A percentile compares a stretch with the other conserved stretches of the same genome.
Evolutionary conservation across 176 grass and related monocot species (phyloP).

Genomic region (Hyparrhenia diplandra): DNA sequence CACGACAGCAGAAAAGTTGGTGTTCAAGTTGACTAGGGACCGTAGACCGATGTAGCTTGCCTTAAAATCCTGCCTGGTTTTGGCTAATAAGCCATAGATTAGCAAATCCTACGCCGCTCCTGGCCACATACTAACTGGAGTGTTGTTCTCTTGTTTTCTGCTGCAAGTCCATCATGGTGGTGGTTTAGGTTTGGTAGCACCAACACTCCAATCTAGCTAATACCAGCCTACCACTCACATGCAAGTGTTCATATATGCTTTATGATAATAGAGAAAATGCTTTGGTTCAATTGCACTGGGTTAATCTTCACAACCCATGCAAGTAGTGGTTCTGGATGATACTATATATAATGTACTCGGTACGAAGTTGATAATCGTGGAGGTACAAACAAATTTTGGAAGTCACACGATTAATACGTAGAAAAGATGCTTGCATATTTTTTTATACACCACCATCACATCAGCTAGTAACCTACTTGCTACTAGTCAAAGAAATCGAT

Average conservation of each 20-base stretch:
- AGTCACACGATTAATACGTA: background rate
- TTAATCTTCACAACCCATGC: background rate
- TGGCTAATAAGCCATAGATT: conserved; percentile 25
- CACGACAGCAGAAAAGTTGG: conserved; percentile 14
- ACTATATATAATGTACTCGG: too few species aligned
- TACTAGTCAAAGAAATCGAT: conserved; percentile 29
- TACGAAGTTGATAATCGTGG: background rate
- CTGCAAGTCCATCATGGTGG: background rate
- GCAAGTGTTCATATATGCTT: background rate
- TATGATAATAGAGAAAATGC: background rate
- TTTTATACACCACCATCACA: background rate
- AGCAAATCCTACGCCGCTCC: background rate
- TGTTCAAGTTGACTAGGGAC: conserved; percentile 9
- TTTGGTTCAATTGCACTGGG: conserved; percentile 1
- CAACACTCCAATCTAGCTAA: background rate
- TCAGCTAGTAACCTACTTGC: background rate
- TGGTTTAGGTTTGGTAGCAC: conserved; percentile 24
- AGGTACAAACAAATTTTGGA: background rate
- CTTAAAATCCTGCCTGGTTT: conserved; percentile 37
- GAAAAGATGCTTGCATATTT: background rate
- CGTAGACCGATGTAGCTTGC: background rate
- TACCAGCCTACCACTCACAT: background rate
- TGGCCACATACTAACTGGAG: background rate
- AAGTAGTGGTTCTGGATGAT: background rate
- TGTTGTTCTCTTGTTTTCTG: background rate